Conservation (phyloP, 1,284 basidiomycete genomes). For the Ganoderma meredithae region DNA sequence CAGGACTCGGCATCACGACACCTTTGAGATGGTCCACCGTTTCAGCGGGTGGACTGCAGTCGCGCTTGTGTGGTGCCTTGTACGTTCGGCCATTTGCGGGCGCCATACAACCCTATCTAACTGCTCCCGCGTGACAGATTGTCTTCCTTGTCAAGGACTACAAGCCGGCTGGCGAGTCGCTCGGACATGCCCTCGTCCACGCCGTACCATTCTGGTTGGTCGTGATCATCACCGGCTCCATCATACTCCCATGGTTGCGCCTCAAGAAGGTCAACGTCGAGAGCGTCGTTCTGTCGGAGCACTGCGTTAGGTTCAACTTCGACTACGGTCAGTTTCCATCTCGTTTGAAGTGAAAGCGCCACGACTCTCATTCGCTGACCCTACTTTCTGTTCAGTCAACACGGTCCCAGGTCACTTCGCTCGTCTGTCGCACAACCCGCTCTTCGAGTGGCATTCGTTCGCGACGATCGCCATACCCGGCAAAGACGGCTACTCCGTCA, state of each 20-base stretch:
- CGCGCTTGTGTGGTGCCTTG: constrained; percentile 60
- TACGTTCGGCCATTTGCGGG: constrained; percentile 32
- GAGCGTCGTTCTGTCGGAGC: constrained; percentile 58
- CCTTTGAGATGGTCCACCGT: constrained; percentile 60
- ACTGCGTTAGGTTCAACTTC: constrained; percentile 62
- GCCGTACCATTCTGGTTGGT: constrained; percentile 62
- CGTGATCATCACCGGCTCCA: constrained; percentile 56
- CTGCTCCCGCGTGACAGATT: constrained; percentile 41
- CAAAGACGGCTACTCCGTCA: constrained; percentile 60
- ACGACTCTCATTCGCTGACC: not conserved
- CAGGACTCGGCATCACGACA: constrained; percentile 54
- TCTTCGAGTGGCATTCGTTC: constrained; percentile 68
- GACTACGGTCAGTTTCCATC: constrained; percentile 49
- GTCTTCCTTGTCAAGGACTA: constrained; percentile 63
- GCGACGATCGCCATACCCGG: constrained; percentile 60
- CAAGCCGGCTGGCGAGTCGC: constrained; percentile 44
- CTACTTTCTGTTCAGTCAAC: constrained; percentile 38
- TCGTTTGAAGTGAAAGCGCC: not conserved
- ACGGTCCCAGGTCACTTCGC: constrained; percentile 62
- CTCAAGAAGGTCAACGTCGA: constrained; percentile 60
- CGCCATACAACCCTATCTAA: no score
- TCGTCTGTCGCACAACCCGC: constrained; percentile 57
- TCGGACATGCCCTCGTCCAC: constrained; percentile 50
- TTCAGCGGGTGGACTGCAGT: constrained; percentile 63
- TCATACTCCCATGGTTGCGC: constrained; percentile 60